A percentile compares a stretch with the other conserved stretches of the same genome.
These are phyloP conservation scores for Withania somnifera DNA, from an alignment of 305 asterid species.

Conservation along the genomic window DNA sequence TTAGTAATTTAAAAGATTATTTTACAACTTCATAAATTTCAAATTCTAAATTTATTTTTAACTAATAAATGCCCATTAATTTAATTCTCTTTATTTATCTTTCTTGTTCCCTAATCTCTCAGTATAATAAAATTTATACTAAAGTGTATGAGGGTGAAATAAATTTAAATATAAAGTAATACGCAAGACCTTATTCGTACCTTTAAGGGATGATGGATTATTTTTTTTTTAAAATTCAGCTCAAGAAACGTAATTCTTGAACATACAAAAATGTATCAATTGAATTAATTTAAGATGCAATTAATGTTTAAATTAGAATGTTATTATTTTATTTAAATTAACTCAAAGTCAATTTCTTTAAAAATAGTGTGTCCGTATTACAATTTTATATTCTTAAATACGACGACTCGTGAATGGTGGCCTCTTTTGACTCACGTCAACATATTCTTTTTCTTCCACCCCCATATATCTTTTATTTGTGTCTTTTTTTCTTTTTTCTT, in stretches of 20 bases:
- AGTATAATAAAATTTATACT: background rate
- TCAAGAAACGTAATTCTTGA: fast-evolving
- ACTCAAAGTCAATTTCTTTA: background rate
- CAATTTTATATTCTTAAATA: background rate
- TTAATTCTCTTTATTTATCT: background rate
- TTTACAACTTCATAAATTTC: too few species aligned
- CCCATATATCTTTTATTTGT: background rate
- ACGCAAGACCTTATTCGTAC: too few species aligned
- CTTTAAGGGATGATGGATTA: too few species aligned
- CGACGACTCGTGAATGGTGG: background rate
- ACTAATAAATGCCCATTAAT: background rate
- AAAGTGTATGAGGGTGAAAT: too few species aligned
- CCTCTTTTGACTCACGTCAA: background rate
- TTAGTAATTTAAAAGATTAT: too few species aligned
- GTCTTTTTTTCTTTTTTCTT: background rate
- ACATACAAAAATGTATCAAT: too few species aligned
- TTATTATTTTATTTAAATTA: background rate
- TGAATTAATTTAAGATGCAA: background rate
- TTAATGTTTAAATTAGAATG: background rate
- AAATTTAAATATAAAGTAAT: too few species aligned
- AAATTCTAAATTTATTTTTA: too few species aligned
- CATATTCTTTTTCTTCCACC: background rate
- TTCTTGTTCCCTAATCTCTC: background rate
- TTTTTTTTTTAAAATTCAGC: too few species aligned
- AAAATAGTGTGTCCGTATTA: background rate